A percentile compares a stretch with the other conserved stretches of the same genome.
Conservation (phyloP, 1,139 yeast species). For the Yamadazyma songkhlaensis region DNA sequence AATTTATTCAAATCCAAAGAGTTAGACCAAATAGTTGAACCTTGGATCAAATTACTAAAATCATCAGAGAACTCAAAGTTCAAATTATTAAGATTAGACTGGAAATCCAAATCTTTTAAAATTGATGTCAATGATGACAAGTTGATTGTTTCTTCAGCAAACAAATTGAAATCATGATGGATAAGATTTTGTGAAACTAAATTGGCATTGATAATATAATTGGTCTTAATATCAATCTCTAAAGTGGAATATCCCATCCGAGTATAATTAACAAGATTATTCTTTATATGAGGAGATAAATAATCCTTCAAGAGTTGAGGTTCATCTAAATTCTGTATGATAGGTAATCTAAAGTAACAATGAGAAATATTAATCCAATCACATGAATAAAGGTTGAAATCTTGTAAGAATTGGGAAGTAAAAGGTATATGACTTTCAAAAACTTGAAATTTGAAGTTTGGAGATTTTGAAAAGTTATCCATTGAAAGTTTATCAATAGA, state of each 20-base stretch:
- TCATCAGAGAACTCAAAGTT: constrained; percentile 9
- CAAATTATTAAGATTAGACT: constrained; percentile 43
- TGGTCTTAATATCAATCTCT: constrained; percentile 68
- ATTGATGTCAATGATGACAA: constrained; percentile 60
- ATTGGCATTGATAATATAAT: constrained; percentile 54
- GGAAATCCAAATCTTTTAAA: constrained; percentile 57
- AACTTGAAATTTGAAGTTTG: constrained; percentile 14
- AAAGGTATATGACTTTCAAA: constrained; percentile 84
- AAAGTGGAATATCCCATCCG: constrained; percentile 61
- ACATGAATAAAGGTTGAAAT: constrained; percentile 82
- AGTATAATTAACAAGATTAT: constrained; percentile 24
- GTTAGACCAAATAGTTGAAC: constrained; percentile 29
- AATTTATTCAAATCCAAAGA: constrained; percentile 30
- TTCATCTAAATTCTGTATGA: constrained; percentile 17
- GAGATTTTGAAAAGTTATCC: constrained; percentile 7
- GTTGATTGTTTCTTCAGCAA: constrained; percentile 25
- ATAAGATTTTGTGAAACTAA: constrained; percentile 42
- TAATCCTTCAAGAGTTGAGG: constrained; percentile 13
- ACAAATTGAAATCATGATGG: constrained; percentile 43
- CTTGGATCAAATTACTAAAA: constrained; percentile 7
- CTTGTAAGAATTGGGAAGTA: constrained; percentile 73
- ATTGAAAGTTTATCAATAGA: constrained; percentile 47
- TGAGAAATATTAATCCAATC: constrained; percentile 56
- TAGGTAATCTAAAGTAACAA: constrained; percentile 40
- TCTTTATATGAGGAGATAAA: constrained; percentile 17